These are phyloP conservation scores for Chrysanthemum lavandulifolium DNA, from an alignment of 129 eudicot genomes.

Conservation along the genomic window DNA sequence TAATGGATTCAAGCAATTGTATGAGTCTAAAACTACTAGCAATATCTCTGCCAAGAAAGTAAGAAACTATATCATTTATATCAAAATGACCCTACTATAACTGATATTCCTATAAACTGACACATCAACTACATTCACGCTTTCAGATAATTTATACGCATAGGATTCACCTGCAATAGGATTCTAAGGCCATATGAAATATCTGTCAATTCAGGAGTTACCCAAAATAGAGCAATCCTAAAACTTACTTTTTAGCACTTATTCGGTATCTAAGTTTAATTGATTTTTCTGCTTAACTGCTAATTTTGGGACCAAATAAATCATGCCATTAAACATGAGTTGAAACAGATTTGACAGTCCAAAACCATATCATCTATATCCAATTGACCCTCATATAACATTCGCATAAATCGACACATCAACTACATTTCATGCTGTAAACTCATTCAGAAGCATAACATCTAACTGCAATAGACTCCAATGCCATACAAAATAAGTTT, in stretches of 20 bases:
- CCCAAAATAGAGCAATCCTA: not conserved
- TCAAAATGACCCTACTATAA: constrained; percentile 3
- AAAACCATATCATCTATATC: not conserved
- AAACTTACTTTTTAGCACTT: not conserved
- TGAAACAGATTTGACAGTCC: constrained; percentile 7
- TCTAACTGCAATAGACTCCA: not conserved
- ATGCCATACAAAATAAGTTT: not conserved
- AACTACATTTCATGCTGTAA: not conserved
- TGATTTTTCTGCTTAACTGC: too few species aligned
- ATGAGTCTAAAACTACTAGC: constrained; percentile 7
- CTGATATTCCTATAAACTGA: not conserved
- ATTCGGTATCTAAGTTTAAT: too few species aligned
- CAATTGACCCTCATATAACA: not conserved
- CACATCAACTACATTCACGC: not conserved
- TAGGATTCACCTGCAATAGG: not conserved
- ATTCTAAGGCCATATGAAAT: constrained; percentile 1
- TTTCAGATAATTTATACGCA: constrained; percentile 16
- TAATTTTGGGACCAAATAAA: not conserved
- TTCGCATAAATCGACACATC: not conserved
- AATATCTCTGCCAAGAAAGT: not conserved
- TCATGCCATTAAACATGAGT: not conserved
- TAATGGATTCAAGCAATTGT: constrained; percentile 4
- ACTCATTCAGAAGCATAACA: constrained; percentile 20
- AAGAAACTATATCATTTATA: not conserved
- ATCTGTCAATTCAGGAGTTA: not conserved